Percentiles rank a stretch among this genome's conserved stretches.
Conservation (phyloP, 768 basidiomycete genomes). For the Hericium coralloides region DNA sequence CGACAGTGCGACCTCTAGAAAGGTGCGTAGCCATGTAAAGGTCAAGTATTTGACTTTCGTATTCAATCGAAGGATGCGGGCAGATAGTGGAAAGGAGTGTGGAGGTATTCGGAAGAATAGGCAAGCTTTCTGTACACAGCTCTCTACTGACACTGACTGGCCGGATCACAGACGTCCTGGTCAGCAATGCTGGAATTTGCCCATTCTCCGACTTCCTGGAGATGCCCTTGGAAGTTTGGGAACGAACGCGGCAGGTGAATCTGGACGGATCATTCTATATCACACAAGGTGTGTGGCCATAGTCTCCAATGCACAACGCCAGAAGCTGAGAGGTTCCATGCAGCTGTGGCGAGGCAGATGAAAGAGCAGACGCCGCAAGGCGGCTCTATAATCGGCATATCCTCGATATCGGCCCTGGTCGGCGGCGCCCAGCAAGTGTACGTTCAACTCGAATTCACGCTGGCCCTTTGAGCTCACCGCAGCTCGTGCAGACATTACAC, state of each 20-base stretch:
- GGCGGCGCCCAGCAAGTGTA: slow-evolving; percentile 66
- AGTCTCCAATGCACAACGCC: background rate
- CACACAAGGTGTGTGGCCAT: slow-evolving; percentile 37
- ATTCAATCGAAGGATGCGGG: background rate
- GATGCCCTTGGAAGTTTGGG: slow-evolving; percentile 58
- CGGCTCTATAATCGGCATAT: slow-evolving; percentile 67
- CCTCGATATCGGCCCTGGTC: slow-evolving; percentile 72
- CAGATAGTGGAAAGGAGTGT: slow-evolving; percentile 59
- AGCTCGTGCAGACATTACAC: slow-evolving; percentile 50
- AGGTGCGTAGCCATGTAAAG: slow-evolving; percentile 27
- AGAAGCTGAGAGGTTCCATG: slow-evolving; percentile 1
- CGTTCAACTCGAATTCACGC: too few species aligned
- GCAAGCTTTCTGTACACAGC: slow-evolving; percentile 21
- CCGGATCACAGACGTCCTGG: slow-evolving; percentile 32
- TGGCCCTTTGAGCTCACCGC: background rate
- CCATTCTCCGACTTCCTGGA: slow-evolving; percentile 70
- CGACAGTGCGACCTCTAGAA: slow-evolving; percentile 41
- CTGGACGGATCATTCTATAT: slow-evolving; percentile 71
- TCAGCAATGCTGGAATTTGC: slow-evolving; percentile 60
- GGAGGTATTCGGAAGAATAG: slow-evolving; percentile 53
- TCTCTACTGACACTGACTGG: background rate
- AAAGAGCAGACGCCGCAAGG: slow-evolving; percentile 57
- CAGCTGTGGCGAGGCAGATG: slow-evolving; percentile 71
- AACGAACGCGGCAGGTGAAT: slow-evolving; percentile 60
- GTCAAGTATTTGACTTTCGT: background rate